Percentiles rank a stretch among this genome's conserved stretches.
phyloP scores from a whole-genome alignment of 495 filamentous ascomycete genomes.

The Neurospora intermedia region DNA sequence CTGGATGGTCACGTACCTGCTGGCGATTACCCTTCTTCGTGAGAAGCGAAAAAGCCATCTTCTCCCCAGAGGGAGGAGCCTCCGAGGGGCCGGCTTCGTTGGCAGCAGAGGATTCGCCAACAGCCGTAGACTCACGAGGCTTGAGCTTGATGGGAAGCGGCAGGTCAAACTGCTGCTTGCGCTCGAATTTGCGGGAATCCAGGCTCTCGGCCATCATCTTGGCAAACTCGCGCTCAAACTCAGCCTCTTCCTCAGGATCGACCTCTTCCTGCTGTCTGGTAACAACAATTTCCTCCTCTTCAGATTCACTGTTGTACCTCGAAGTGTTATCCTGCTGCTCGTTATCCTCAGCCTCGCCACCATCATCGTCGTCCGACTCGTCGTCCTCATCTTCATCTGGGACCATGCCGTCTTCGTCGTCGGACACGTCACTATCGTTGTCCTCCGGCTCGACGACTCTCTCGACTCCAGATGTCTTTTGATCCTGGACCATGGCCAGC shows the following conservation, averaged over 20 bases:
- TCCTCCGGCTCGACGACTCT: constrained; percentile 59
- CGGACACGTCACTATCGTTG: constrained; percentile 52
- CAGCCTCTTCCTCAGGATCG: constrained; percentile 88
- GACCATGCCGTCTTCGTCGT: constrained; percentile 49
- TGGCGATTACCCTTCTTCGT: constrained; percentile 95
- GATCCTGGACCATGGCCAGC: constrained; percentile 78
- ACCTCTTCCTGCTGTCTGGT: constrained; percentile 81
- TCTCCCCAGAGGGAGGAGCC: constrained; percentile 23
- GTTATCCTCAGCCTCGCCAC: constrained; percentile 36
- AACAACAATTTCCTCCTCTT: constrained; percentile 83
- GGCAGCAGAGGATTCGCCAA: constrained; percentile 19
- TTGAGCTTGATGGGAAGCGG: constrained; percentile 79
- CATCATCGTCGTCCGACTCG: constrained; percentile 38
- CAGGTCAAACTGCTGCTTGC: constrained; percentile 87
- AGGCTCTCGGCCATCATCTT: constrained; percentile 98
- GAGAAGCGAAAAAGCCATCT: constrained; percentile 90
- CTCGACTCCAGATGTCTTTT: constrained; percentile 64
- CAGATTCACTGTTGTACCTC: constrained; percentile 46
- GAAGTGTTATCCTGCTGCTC: constrained; percentile 28
- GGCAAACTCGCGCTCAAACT: constrained; percentile 95
- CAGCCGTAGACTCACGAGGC: constrained; percentile 45
- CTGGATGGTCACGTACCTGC: constrained; percentile 47
- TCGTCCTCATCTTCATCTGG: constrained; percentile 28
- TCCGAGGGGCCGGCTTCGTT: constrained; percentile 16
- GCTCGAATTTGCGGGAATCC: constrained; percentile 87